Conservation (phyloP, 192 early-diverging fungal species). For the Coemansia sp. region DNA sequence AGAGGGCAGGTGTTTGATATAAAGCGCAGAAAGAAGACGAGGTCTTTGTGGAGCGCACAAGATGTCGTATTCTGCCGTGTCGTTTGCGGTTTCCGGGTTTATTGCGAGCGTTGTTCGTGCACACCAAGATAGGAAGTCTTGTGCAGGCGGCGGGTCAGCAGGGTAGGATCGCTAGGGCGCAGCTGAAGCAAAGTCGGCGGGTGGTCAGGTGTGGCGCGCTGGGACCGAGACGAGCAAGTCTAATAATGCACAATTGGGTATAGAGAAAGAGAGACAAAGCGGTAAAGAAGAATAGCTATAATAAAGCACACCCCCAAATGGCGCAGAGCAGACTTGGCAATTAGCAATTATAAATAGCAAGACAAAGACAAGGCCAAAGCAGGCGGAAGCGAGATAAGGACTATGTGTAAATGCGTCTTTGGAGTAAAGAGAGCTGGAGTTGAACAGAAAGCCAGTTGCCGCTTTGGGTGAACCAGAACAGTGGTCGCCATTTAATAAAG, state of each 20-base stretch:
- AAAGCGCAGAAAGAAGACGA: constrained; percentile 20
- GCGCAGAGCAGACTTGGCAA: neutral
- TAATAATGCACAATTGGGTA: constrained; percentile 33
- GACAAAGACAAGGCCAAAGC: constrained; percentile 5
- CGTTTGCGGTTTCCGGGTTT: neutral
- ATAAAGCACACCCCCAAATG: constrained; percentile 1
- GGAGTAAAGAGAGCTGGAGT: neutral
- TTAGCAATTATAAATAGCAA: constrained; percentile 2
- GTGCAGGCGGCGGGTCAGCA: constrained; percentile 9
- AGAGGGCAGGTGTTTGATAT: constrained; percentile 1
- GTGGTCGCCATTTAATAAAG: neutral
- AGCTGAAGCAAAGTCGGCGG: neutral
- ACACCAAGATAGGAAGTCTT: constrained; percentile 10
- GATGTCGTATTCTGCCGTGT: constrained; percentile 12
- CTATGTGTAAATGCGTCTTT: constrained; percentile 6
- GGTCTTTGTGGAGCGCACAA: constrained; percentile 24
- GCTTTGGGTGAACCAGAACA: neutral
- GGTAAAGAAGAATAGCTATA: constrained; percentile 2
- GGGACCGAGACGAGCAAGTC: constrained; percentile 11
- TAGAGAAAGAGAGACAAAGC: constrained; percentile 3
- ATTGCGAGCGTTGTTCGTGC: constrained; percentile 7
- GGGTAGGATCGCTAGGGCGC: constrained; percentile 10
- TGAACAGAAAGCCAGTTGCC: neutral
- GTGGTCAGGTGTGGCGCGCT: constrained; percentile 16
- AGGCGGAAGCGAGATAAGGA: neutral